Conservation (phyloP, 495 filamentous ascomycete species). For the Aspergillus campestris region DNA sequence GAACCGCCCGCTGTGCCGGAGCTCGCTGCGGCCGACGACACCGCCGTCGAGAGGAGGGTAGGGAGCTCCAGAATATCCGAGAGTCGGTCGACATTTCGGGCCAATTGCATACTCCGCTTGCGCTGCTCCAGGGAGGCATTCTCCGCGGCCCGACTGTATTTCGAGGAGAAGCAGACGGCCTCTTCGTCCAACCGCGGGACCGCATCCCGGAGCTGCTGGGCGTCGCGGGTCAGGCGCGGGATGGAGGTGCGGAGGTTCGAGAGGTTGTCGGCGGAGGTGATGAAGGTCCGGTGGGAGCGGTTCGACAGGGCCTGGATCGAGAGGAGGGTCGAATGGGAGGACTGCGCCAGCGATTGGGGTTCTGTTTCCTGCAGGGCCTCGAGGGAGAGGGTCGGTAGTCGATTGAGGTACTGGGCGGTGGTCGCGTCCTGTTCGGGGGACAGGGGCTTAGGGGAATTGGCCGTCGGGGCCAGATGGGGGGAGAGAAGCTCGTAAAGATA, state of each 20-base stretch:
- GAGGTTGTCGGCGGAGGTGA: constrained; percentile 70
- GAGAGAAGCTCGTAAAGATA: constrained; percentile 66
- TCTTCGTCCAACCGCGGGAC: constrained; percentile 75
- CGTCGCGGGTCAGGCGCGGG: constrained; percentile 56
- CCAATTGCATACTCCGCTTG: constrained; percentile 75
- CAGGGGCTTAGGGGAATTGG: constrained; percentile 13
- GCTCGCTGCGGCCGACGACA: constrained; percentile 49
- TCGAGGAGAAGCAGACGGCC: constrained; percentile 70
- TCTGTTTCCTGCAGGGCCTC: constrained; percentile 64
- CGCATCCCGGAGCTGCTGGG: constrained; percentile 54
- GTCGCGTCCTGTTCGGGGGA: constrained; percentile 37
- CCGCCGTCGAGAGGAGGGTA: constrained; percentile 68
- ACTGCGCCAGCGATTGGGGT: constrained; percentile 68
- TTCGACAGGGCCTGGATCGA: constrained; percentile 85
- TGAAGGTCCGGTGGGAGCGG: constrained; percentile 82
- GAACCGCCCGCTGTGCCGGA: constrained; percentile 35
- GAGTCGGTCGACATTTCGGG: constrained; percentile 79
- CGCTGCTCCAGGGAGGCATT: constrained; percentile 68
- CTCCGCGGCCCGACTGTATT: constrained; percentile 65
- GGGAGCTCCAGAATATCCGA: constrained; percentile 91
- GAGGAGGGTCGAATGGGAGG: constrained; percentile 71
- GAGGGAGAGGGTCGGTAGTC: constrained; percentile 71
- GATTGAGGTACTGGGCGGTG: constrained; percentile 62
- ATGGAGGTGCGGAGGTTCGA: constrained; percentile 59
- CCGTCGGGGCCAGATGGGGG: constrained; percentile 44